Conservation (phyloP, 2,329 filamentous ascomycete genomes). For the Paracamarosporium sp. region DNA sequence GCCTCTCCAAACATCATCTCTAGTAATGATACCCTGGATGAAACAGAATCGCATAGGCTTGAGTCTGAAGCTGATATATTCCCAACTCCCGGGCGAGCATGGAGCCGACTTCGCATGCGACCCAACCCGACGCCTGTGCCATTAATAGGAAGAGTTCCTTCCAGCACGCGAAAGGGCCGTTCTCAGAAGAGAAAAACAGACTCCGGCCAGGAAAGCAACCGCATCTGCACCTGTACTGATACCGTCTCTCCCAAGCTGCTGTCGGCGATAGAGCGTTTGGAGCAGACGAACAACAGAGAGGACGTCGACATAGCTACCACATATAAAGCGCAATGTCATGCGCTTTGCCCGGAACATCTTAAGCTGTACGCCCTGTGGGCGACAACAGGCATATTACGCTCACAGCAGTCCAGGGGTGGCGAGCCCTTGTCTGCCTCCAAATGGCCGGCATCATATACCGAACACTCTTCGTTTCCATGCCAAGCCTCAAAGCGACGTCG, state of each 20-base stretch:
- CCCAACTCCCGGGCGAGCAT: slow-evolving; percentile 4
- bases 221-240: slow-evolving; percentile 12
- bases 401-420: slow-evolving; percentile 5
- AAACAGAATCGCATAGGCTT: too few relatives aligned
- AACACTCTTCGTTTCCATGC: not conserved
- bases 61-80: not conserved
- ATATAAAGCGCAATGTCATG: slow-evolving; percentile 10
- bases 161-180: slow-evolving; percentile 3
- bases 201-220: not conserved
- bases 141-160: not conserved
- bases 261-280: slow-evolving; percentile 12
- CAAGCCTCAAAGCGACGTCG: slow-evolving; percentile 4
- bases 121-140: not conserved
- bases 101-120: slow-evolving; percentile 8
- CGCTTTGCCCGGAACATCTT: slow-evolving; percentile 11
- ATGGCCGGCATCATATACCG: not conserved
- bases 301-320: slow-evolving; percentile 9
- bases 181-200: not conserved
- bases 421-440: slow-evolving; percentile 4
- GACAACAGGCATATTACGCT: slow-evolving; percentile 14
- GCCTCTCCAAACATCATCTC: not conserved
- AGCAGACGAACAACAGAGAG: slow-evolving; percentile 10
- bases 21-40: too few relatives aligned
- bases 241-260: slow-evolving; percentile 12
- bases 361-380: slow-evolving; percentile 18